These are phyloP conservation scores for Senna siamea DNA, from an alignment of 306 rosid species.

Conservation along the genomic window DNA sequence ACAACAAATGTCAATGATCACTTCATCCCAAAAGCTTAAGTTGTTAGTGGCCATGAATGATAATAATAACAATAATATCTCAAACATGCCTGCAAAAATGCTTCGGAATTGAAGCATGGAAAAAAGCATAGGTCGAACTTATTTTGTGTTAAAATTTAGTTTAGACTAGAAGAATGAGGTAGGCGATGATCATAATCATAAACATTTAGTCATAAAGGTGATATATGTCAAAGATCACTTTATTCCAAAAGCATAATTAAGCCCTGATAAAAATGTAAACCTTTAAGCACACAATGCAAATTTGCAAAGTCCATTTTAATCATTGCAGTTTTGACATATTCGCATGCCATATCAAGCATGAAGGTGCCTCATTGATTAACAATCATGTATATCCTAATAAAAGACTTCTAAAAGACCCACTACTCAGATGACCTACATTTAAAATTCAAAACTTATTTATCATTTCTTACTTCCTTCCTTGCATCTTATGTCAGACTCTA, in stretches of 20 bases:
- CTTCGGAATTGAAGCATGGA: not conserved
- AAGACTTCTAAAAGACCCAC: conserved; percentile 1
- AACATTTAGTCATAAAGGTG: not conserved
- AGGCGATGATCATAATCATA: not conserved
- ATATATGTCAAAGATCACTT: not conserved
- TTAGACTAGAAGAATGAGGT: not conserved
- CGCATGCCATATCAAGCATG: conserved; percentile 16
- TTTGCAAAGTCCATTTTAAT: conserved; percentile 12
- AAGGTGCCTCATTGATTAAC: not conserved
- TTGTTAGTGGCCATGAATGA: not conserved
- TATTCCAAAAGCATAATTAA: not conserved
- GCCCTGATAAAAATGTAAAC: conserved; percentile 24
- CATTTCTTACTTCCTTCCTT: not conserved
- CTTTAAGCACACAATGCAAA: conserved; percentile 1
- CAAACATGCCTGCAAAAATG: not conserved
- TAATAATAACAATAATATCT: not conserved
- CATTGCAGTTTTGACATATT: conserved; percentile 25
- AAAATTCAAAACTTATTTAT: conserved; percentile 16
- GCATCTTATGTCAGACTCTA: conserved; percentile 36
- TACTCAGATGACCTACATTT: conserved; percentile 25
- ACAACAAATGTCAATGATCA: not conserved
- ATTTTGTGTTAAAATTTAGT: not conserved
- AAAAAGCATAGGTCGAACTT: not conserved
- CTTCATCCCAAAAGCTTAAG: not conserved
- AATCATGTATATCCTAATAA: conserved; percentile 16